Percentiles rank a stretch among this genome's conserved stretches.
These are phyloP conservation scores for bread wheat (Triticum aestivum) DNA, from an alignment of 176 grass and related monocot genomes.

Conservation along the genomic window IWGSC_CS_RefSeq_v2.1 NC_057794.1:278368973-278369472, in stretches of 20 bases:
- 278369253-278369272: conserved; percentile 14
- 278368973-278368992: not conserved
- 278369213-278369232: not conserved
- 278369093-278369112: not conserved
- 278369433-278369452: conserved; percentile 46
- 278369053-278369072: not conserved
- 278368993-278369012: not conserved
- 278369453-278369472: conserved; percentile 48
- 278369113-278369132: conserved; percentile 1
- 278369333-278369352: conserved; percentile 32
- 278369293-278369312: conserved; percentile 44
- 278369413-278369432: conserved; percentile 49
- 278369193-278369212: not conserved
- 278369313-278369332: conserved; percentile 44
- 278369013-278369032: not conserved
- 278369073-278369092: conserved; percentile 4
- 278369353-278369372: conserved; percentile 14
- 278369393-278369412: conserved; percentile 32
- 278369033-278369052: not conserved
- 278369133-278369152: conserved; percentile 16
- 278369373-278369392: conserved; percentile 27
- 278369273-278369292: conserved; percentile 31
- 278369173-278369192: not conserved
- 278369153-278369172: not conserved
- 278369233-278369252: not conserved